phyloP scores from a whole-genome alignment of 2,329 filamentous ascomycete species.

The Aspergillus bombycis region DNA sequence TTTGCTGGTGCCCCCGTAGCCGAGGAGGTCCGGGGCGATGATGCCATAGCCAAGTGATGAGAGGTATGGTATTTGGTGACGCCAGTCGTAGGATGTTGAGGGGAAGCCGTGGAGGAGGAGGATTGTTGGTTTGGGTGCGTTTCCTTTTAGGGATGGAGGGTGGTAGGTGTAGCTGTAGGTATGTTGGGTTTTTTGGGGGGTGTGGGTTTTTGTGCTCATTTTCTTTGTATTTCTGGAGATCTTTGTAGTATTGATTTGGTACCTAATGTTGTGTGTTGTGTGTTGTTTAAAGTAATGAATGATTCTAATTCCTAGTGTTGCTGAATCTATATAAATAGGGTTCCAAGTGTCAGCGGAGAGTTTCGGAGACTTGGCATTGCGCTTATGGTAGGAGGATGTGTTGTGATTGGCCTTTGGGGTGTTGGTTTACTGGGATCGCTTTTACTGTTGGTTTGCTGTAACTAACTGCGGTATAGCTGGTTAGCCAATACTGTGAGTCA shows the following conservation, averaged over 20 bases:
- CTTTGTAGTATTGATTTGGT: too few species aligned
- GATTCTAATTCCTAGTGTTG: neutral
- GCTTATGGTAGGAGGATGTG: neutral
- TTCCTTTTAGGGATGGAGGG: neutral
- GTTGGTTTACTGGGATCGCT: neutral
- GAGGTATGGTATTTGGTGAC: constrained; percentile 42
- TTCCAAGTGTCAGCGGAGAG: neutral
- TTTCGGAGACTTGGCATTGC: constrained; percentile 1
- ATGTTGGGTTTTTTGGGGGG: constrained; percentile 19
- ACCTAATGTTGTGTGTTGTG: neutral
- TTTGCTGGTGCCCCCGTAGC: constrained; percentile 41
- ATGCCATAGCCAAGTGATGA: constrained; percentile 45
- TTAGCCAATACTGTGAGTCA: neutral
- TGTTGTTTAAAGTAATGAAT: neutral
- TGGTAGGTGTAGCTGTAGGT: constrained; percentile 36
- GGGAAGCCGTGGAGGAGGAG: constrained; percentile 56
- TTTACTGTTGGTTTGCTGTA: neutral
- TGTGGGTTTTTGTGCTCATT: constrained; percentile 14
- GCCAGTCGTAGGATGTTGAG: constrained; percentile 51
- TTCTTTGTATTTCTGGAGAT: neutral
- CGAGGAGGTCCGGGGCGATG: constrained; percentile 48
- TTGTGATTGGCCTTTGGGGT: neutral
- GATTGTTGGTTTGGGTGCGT: constrained; percentile 35
- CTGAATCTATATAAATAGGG: neutral
- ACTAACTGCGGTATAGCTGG: neutral